These are phyloP conservation scores for Infundibulicybe gibba DNA, from an alignment of 768 basidiomycete species.

Conservation along the genomic window DNA sequence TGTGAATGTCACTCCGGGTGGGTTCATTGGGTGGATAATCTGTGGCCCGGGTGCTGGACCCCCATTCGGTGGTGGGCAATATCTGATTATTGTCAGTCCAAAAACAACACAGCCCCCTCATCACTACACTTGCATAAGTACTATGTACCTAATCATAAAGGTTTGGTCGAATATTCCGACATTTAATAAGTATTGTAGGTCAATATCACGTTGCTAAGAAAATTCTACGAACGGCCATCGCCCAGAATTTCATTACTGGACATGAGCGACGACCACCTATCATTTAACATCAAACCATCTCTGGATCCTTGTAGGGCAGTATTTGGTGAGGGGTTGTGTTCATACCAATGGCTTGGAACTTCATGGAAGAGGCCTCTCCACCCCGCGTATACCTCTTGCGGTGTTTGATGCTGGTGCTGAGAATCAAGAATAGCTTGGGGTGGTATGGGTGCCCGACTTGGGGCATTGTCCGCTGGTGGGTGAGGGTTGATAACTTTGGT, in stretches of 20 bases:
- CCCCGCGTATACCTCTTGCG: constrained; percentile 26
- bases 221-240: too few relatives aligned
- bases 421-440: not conserved
- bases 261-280: constrained; percentile 38
- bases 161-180: too few relatives aligned
- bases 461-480: not conserved
- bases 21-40: too few relatives aligned
- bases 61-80: too few relatives aligned
- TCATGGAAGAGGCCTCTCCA: constrained; percentile 37
- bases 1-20: too few relatives aligned
- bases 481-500: constrained; percentile 21
- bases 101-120: too few relatives aligned
- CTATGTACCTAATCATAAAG: too few relatives aligned
- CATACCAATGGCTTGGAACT: constrained; percentile 20
- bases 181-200: too few relatives aligned
- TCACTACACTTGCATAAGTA: too few relatives aligned
- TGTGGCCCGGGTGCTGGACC: too few relatives aligned
- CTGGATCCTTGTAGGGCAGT: constrained; percentile 6
- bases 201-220: too few relatives aligned
- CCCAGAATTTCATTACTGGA: constrained; percentile 23
- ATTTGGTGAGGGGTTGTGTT: constrained; percentile 4
- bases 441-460: not conserved
- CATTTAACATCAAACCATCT: constrained; percentile 25
- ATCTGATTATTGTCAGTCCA: too few relatives aligned
- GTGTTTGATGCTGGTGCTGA: constrained; percentile 10